Percentiles rank a stretch among this genome's conserved stretches.
Evolutionary conservation across 2,329 filamentous ascomycete genomes (phyloP).

Genomic region (Bipolaris bicolor): DNA sequence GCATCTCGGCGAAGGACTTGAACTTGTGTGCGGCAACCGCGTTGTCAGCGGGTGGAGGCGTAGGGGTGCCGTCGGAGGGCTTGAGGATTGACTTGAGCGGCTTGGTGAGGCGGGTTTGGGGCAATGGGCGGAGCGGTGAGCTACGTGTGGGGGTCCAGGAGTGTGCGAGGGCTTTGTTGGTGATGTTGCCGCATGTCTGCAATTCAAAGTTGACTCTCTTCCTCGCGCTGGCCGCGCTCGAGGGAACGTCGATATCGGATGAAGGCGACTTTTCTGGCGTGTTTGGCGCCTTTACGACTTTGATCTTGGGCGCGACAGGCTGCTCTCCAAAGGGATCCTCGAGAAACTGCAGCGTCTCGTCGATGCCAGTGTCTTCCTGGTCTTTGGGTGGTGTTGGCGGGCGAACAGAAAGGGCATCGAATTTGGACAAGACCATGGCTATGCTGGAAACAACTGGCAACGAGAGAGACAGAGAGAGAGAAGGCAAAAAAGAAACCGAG

Average conservation of each 20-base stretch:
- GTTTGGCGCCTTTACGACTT: slow-evolving; percentile 34
- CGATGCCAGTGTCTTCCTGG: slow-evolving; percentile 42
- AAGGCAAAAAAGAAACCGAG: slow-evolving; percentile 24
- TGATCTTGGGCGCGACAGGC: slow-evolving; percentile 29
- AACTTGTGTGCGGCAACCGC: slow-evolving; percentile 54
- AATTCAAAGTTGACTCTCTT: slow-evolving; percentile 67
- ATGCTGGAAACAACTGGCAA: slow-evolving; percentile 37
- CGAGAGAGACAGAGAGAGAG: slow-evolving; percentile 27
- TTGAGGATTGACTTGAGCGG: slow-evolving; percentile 84
- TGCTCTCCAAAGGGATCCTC: slow-evolving; percentile 50
- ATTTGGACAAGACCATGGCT: slow-evolving; percentile 51
- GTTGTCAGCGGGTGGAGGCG: slow-evolving; percentile 48
- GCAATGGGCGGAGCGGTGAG: slow-evolving; percentile 55
- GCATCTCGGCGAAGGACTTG: slow-evolving; percentile 74
- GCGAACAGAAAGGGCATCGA: slow-evolving; percentile 57
- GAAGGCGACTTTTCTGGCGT: slow-evolving; percentile 54
- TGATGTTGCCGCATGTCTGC: slow-evolving; percentile 63
- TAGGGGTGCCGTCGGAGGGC: slow-evolving; percentile 55
- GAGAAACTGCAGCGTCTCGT: slow-evolving; percentile 53
- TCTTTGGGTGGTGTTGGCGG: slow-evolving; percentile 64
- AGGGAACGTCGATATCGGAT: slow-evolving; percentile 46
- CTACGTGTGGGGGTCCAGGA: slow-evolving; percentile 46
- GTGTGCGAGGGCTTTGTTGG: slow-evolving; percentile 46
- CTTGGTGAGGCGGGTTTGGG: slow-evolving; percentile 59
- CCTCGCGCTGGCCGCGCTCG: slow-evolving; percentile 45